Evolutionary conservation across 495 filamentous ascomycete species (phyloP).

Genomic region (Neurospora sp.): DNA sequence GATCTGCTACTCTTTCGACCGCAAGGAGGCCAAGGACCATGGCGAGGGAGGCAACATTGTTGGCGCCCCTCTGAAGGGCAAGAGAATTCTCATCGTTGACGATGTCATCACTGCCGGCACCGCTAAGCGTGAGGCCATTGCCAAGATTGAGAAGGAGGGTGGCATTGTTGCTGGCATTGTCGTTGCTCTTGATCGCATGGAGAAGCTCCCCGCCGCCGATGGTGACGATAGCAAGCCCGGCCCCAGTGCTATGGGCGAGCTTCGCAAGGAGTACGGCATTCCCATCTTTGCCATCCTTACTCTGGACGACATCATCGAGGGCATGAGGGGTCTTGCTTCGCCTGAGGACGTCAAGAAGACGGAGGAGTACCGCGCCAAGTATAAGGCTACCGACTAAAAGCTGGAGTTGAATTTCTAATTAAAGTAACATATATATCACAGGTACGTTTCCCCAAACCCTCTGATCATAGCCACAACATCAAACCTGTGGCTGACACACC

Average conservation of each 20-base stretch:
- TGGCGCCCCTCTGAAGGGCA: conserved; percentile 71
- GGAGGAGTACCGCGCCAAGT: conserved; percentile 71
- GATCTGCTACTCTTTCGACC: conserved; percentile 81
- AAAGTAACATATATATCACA: background rate
- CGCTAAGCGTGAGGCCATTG: conserved; percentile 82
- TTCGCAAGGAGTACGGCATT: conserved; percentile 56
- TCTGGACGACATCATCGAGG: conserved; percentile 73
- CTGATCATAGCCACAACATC: background rate
- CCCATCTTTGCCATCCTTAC: conserved; percentile 48
- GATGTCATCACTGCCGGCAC: conserved; percentile 95
- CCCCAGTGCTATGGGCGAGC: conserved; percentile 70
- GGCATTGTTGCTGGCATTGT: conserved; percentile 76
- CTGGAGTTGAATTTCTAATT: background rate
- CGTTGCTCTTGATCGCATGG: conserved; percentile 78
- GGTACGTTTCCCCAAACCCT: background rate
- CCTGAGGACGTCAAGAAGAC: conserved; percentile 59
- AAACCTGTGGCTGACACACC: background rate
- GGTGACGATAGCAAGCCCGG: conserved; percentile 40
- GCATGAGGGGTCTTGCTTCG: conserved; percentile 38
- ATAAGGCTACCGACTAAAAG: conserved; percentile 49
- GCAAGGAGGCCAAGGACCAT: conserved; percentile 91
- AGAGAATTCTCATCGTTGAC: conserved; percentile 81
- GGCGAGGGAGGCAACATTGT: conserved; percentile 91
- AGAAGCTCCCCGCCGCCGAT: conserved; percentile 55
- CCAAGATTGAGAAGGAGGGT: conserved; percentile 70